Evolutionary conservation across 257 asterid species (phyloP).

Genomic region (Capsicum chinense): DNA sequence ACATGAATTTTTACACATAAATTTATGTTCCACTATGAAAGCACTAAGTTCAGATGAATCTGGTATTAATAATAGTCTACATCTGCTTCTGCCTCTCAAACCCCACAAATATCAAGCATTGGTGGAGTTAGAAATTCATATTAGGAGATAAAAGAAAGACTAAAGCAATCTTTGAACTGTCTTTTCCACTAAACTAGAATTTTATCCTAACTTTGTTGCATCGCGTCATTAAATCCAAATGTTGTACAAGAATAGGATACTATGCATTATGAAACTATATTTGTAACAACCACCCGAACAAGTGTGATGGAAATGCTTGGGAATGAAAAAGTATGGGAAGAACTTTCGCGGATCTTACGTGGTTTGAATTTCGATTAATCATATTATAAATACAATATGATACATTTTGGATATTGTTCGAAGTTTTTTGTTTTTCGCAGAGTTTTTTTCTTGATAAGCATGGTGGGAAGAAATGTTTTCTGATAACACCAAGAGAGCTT

Average conservation of each 20-base stretch:
- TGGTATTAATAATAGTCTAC: neutral
- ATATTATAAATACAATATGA: neutral
- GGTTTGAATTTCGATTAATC: neutral
- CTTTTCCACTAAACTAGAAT: neutral
- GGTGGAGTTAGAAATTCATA: neutral
- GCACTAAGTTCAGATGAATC: neutral
- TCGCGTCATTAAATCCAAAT: no score
- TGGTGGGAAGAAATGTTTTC: slow-evolving; percentile 47
- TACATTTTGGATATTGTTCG: neutral
- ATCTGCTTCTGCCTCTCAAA: neutral
- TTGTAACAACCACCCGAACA: no score
- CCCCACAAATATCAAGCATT: neutral
- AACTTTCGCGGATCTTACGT: neutral
- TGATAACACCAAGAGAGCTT: slow-evolving; percentile 50
- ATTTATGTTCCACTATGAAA: neutral
- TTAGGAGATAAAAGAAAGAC: neutral
- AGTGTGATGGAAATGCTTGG: neutral
- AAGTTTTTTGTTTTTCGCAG: slow-evolving; percentile 29
- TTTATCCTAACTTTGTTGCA: no score
- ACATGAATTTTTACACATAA: neutral
- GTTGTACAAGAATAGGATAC: no score
- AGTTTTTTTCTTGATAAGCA: slow-evolving; percentile 37
- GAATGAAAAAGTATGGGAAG: neutral
- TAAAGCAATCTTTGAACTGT: neutral
- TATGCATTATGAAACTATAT: no score